A percentile compares a stretch with the other conserved stretches of the same genome.
phyloP scores from a whole-genome alignment of 2,329 filamentous ascomycete species.

The Penicillium brasilianum region DNA sequence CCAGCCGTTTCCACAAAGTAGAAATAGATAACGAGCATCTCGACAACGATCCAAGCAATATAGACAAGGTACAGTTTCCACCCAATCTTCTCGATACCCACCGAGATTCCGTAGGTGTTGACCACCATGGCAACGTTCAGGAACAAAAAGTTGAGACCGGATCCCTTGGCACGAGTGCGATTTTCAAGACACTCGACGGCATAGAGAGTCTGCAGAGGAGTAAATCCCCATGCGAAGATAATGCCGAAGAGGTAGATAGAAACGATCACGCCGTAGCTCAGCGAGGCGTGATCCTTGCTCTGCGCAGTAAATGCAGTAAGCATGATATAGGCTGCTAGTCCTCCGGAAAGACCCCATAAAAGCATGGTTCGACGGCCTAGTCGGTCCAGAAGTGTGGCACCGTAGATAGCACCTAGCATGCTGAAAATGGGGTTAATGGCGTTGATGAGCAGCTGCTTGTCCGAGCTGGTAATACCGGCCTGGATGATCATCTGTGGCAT shows the following conservation, averaged over 20 bases:
- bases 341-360: neutral
- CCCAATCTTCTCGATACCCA: constrained; percentile 56
- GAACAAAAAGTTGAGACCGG: constrained; percentile 56
- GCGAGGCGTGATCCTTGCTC: neutral
- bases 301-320: constrained; percentile 4
- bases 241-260: constrained; percentile 61
- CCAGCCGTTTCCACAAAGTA: constrained; percentile 43
- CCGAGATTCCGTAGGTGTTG: constrained; percentile 55
- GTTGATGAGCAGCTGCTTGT: constrained; percentile 59
- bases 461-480: constrained; percentile 55
- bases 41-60: constrained; percentile 37
- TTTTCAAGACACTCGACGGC: constrained; percentile 60
- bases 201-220: constrained; percentile 55
- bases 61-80: constrained; percentile 63
- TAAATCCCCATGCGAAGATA: constrained; percentile 55
- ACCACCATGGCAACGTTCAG: constrained; percentile 46
- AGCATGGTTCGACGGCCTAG: constrained; percentile 8
- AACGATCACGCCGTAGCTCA: constrained; percentile 32
- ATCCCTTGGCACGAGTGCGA: constrained; percentile 62
- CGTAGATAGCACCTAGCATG: constrained; percentile 6
- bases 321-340: constrained; percentile 1
- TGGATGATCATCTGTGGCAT: constrained; percentile 38
- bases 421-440: constrained; percentile 57
- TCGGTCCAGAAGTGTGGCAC: constrained; percentile 1
- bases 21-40: constrained; percentile 38